A percentile compares a stretch with the other conserved stretches of the same genome.
Conservation (phyloP, 345 rosid species). For the Dipteronia dyeriana region DNA sequence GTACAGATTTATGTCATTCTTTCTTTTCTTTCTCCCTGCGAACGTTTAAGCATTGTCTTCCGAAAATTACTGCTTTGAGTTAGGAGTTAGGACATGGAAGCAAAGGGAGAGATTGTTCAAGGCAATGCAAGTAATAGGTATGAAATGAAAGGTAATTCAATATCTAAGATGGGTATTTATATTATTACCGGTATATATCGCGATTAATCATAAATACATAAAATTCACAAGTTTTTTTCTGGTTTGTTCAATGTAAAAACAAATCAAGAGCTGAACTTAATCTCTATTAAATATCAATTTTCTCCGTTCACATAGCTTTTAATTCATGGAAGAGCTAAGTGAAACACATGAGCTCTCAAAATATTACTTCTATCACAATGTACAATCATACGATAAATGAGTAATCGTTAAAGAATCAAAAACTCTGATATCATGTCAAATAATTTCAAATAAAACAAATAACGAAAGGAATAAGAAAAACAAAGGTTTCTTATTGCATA, state of each 20-base stretch:
- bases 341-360: not conserved
- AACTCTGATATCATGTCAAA: too few species aligned
- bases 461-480: too few species aligned
- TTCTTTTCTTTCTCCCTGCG: not conserved
- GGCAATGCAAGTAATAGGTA: too few species aligned
- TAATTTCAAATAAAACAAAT: too few species aligned
- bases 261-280: too few species aligned
- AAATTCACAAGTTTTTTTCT: too few species aligned
- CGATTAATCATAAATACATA: not conserved
- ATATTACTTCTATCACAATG: not conserved
- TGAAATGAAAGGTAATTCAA: not conserved
- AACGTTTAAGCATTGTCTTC: not conserved
- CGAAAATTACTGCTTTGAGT: not conserved
- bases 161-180: not conserved
- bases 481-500: too few species aligned
- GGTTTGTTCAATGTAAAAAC: too few species aligned
- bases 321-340: not conserved
- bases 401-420: too few species aligned
- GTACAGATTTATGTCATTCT: slow-evolving; percentile 27
- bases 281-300: too few species aligned
- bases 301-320: too few species aligned
- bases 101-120: not conserved
- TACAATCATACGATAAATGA: not conserved
- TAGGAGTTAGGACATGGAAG: slow-evolving; percentile 7
- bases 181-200: not conserved